phyloP scores from a whole-genome alignment of 306 rosid species.

The Boehmeria nivea region DNA sequence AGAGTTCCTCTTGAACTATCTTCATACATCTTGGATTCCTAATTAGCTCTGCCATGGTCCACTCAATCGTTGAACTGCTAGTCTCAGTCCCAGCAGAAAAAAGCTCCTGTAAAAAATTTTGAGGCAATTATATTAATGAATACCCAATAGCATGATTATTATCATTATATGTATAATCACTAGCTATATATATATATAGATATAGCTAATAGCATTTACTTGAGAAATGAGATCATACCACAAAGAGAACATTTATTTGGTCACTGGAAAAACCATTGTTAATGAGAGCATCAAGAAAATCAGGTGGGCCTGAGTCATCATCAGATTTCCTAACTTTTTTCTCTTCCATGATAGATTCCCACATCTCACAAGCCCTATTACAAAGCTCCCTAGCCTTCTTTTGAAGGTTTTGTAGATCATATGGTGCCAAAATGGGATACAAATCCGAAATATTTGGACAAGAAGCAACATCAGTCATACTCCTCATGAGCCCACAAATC shows the following conservation, averaged over 20 bases:
- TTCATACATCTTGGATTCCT: conserved; percentile 16
- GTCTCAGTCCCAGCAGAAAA: conserved; percentile 24
- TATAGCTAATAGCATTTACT: too few relatives aligned
- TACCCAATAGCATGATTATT: too few relatives aligned
- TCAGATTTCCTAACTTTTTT: neutral
- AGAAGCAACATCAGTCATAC: conserved; percentile 1
- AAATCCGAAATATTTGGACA: conserved; percentile 14
- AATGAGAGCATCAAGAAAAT: neutral
- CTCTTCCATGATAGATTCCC: too few relatives aligned
- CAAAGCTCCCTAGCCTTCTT: neutral
- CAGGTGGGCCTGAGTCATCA: neutral
- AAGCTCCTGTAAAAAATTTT: conserved; percentile 13
- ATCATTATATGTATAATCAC: too few relatives aligned
- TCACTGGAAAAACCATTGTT: neutral
- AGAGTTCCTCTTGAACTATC: conserved; percentile 13
- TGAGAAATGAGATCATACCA: too few relatives aligned
- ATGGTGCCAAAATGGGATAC: conserved; percentile 7
- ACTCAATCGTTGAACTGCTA: conserved; percentile 16
- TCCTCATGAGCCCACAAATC: neutral
- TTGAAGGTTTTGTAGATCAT: conserved; percentile 6
- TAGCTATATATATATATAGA: too few relatives aligned
- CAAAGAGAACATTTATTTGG: neutral
- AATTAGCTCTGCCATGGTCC: conserved; percentile 30
- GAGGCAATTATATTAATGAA: too few relatives aligned
- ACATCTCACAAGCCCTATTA: neutral